These are phyloP conservation scores for Gossypium davidsonii DNA, from an alignment of 441 rosid genomes.

Conservation along the genomic window DNA sequence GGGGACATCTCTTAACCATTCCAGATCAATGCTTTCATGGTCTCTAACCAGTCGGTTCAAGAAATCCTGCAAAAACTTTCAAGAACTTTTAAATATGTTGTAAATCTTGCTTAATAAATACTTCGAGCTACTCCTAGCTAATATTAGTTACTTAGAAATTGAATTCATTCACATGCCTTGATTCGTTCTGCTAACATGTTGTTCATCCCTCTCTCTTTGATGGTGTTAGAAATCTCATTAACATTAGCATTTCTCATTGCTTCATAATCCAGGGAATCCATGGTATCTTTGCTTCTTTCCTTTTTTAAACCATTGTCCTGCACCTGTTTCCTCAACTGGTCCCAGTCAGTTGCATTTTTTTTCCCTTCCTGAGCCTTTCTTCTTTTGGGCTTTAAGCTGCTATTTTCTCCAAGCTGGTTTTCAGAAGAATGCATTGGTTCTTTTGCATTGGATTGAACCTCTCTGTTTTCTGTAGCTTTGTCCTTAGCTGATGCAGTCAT, in stretches of 20 bases:
- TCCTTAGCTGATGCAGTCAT: constrained; percentile 25
- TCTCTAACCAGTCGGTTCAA: constrained; percentile 64
- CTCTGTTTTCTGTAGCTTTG: constrained; percentile 23
- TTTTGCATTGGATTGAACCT: constrained; percentile 30
- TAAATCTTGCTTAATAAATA: constrained; percentile 5
- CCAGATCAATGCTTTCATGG: constrained; percentile 80
- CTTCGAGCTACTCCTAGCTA: constrained; percentile 16
- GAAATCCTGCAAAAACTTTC: constrained; percentile 64
- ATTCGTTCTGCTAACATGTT: constrained; percentile 90
- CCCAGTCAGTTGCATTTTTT: constrained; percentile 71
- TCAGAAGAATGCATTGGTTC: constrained; percentile 27
- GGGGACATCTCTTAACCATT: constrained; percentile 84
- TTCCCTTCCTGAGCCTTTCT: constrained; percentile 37
- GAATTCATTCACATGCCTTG: constrained; percentile 41
- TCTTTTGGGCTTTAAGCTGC: constrained; percentile 42
- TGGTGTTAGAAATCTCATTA: constrained; percentile 50
- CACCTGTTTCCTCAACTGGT: constrained; percentile 55
- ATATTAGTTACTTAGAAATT: constrained; percentile 12
- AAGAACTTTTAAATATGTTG: constrained; percentile 19
- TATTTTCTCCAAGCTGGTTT: constrained; percentile 27
- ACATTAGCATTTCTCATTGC: constrained; percentile 60
- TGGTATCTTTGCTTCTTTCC: constrained; percentile 51
- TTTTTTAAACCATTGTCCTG: constrained; percentile 30
- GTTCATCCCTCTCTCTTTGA: constrained; percentile 93
- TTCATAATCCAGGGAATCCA: constrained; percentile 87